These are phyloP conservation scores for Teunomyces gatunensis DNA, from an alignment of 805 yeast genomes.

Conservation along the genomic window DNA sequence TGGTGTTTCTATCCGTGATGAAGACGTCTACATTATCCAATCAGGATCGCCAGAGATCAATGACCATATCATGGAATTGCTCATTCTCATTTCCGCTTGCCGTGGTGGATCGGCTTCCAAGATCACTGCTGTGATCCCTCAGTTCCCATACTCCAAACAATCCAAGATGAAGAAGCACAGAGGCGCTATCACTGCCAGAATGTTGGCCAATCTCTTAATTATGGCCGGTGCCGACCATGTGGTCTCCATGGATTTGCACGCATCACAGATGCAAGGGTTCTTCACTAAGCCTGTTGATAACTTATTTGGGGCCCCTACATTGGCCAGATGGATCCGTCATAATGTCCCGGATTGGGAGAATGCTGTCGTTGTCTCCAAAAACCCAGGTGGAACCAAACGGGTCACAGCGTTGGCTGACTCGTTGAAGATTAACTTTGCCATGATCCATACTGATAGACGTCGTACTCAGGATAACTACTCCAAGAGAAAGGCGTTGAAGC, in stretches of 20 bases:
- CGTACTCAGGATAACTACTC: slow-evolving; percentile 67
- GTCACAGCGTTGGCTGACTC: slow-evolving; percentile 98
- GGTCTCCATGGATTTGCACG: slow-evolving; percentile 93
- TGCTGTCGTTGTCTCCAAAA: slow-evolving; percentile 96
- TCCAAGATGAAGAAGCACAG: slow-evolving; percentile 98
- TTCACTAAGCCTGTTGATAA: slow-evolving; percentile 97
- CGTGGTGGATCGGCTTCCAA: slow-evolving; percentile 98
- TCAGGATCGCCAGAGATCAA: slow-evolving; percentile 85
- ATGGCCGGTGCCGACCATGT: slow-evolving; percentile 99
- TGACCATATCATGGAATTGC: slow-evolving; percentile 94
- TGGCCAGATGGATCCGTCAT: slow-evolving; percentile 93
- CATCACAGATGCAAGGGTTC: slow-evolving; percentile 99
- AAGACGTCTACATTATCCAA: slow-evolving; percentile 90
- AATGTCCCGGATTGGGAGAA: slow-evolving; percentile 80
- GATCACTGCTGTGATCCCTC: slow-evolving; percentile 95
- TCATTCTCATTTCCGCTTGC: slow-evolving; percentile 92
- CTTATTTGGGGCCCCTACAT: slow-evolving; percentile 91
- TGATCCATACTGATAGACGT: slow-evolving; percentile 98
- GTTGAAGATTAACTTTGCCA: slow-evolving; percentile 92
- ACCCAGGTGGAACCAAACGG: slow-evolving; percentile 98
- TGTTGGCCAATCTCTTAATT: slow-evolving; percentile 90
- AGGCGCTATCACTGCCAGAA: slow-evolving; percentile 97
- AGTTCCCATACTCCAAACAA: slow-evolving; percentile 96
- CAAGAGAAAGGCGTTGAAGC: slow-evolving; percentile 40
- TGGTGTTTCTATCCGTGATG: slow-evolving; percentile 93